Percentiles rank a stretch among this genome's conserved stretches.
phyloP scores from a whole-genome alignment of 345 rosid genomes.

The Syzygium jambos region DNA sequence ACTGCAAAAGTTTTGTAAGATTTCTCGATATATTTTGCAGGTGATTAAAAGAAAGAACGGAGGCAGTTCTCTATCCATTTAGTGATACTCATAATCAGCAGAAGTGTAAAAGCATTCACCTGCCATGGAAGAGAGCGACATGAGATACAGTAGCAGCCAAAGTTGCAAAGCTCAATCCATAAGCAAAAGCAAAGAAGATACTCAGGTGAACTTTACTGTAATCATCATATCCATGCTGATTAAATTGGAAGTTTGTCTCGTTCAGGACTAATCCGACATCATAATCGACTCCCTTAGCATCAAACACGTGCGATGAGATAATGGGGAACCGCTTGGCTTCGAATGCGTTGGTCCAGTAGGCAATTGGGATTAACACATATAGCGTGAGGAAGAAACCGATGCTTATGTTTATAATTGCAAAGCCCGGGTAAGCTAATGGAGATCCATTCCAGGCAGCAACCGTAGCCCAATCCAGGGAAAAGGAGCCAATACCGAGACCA shows the following conservation, averaged over 20 bases:
- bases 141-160: conserved; percentile 28
- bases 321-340: conserved; percentile 43
- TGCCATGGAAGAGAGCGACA: conserved; percentile 34
- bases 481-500: conserved; percentile 35
- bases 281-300: conserved; percentile 15
- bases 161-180: conserved; percentile 31
- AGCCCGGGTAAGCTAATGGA: conserved; percentile 23
- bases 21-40: background rate
- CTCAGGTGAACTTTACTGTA: conserved; percentile 37
- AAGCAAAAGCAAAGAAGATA: conserved; percentile 13
- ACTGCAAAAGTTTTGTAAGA: background rate
- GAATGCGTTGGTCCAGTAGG: conserved; percentile 28
- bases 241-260: conserved; percentile 15
- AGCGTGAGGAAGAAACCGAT: conserved; percentile 14
- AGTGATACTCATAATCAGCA: background rate
- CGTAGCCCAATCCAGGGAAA: conserved; percentile 32
- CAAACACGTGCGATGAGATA: conserved; percentile 27
- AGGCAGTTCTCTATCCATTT: background rate
- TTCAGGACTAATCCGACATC: conserved; percentile 22
- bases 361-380: conserved; percentile 15
- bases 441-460: conserved; percentile 24
- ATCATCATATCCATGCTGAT: conserved; percentile 10
- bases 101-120: conserved; percentile 4
- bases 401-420: conserved; percentile 20
- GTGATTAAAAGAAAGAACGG: background rate